Evolutionary conservation across 2,329 filamentous ascomycete species (phyloP).

Genomic region (Hypomyces perniciosus): DNA sequence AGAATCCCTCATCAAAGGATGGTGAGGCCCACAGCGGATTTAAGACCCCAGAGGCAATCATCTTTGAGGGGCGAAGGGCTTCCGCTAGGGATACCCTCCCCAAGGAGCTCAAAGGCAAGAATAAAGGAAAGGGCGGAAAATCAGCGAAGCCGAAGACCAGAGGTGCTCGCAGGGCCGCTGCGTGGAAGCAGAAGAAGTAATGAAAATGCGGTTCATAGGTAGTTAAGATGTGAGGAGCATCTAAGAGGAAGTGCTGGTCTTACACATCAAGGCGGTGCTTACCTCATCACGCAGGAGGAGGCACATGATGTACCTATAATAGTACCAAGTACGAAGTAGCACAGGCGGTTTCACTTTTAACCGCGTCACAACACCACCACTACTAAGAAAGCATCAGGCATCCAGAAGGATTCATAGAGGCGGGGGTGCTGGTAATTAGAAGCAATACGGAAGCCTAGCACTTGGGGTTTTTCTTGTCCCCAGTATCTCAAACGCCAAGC

Average conservation of each 20-base stretch:
- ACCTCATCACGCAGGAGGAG: conserved; percentile 25
- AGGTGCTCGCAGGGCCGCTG: conserved; percentile 34
- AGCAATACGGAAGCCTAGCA: too few species aligned
- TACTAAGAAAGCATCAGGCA: too few species aligned
- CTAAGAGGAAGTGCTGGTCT: conserved; percentile 11
- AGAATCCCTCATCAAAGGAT: conserved; percentile 20
- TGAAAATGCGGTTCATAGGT: not conserved
- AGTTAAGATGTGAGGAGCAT: not conserved
- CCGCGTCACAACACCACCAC: too few species aligned
- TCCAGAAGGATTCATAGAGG: too few species aligned
- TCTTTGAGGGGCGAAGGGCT: conserved; percentile 78
- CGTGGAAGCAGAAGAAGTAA: conserved; percentile 31
- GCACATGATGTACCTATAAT: too few species aligned
- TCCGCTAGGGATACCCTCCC: conserved; percentile 59
- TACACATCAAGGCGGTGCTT: conserved; percentile 6
- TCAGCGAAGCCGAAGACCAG: conserved; percentile 32
- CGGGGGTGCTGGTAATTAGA: too few species aligned
- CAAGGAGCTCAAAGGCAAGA: conserved; percentile 55
- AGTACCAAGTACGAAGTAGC: too few species aligned
- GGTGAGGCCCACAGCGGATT: conserved; percentile 24
- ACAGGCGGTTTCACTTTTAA: too few species aligned
- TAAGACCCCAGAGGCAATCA: conserved; percentile 61
- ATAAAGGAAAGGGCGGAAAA: conserved; percentile 37
- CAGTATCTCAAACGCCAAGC: too few species aligned
- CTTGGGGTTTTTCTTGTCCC: too few species aligned